Evolutionary conservation across 352 stramenopile genomes (phyloP).

Genomic region (Phytophthora capsici): DNA sequence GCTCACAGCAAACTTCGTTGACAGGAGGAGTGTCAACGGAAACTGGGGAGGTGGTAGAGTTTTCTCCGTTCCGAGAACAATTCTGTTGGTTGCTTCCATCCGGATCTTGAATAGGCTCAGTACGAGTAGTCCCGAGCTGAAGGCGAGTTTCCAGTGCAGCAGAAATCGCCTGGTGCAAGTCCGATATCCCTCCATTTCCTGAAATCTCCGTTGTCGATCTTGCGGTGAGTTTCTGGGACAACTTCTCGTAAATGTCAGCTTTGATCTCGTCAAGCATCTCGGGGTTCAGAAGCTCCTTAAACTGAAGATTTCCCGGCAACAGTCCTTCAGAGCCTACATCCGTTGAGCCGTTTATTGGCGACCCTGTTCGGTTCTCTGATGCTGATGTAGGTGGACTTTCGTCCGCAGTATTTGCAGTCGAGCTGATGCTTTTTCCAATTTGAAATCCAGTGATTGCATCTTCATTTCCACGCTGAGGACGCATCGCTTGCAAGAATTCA

Average conservation of each 20-base stretch:
- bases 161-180: conserved; percentile 61
- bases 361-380: conserved; percentile 4
- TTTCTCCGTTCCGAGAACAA: conserved; percentile 3
- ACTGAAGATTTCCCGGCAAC: conserved; percentile 41
- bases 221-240: conserved; percentile 46
- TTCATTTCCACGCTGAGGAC: conserved; percentile 6
- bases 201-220: conserved; percentile 6
- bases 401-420: conserved; percentile 1
- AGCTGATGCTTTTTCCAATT: background rate
- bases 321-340: conserved; percentile 4
- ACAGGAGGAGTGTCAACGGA: conserved; percentile 3
- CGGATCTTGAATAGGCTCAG: conserved; percentile 18
- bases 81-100: conserved; percentile 4
- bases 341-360: conserved; percentile 4
- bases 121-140: conserved; percentile 39
- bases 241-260: conserved; percentile 62
- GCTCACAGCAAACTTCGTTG: conserved; percentile 46
- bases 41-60: background rate
- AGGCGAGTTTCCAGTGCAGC: conserved; percentile 58
- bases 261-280: conserved; percentile 68
- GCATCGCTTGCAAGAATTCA: conserved; percentile 30
- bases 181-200: conserved; percentile 20
- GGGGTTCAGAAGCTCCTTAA: conserved; percentile 58
- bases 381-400: conserved; percentile 1
- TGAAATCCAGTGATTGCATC: background rate